Base-by-base conservation (phyloP, 495 filamentous ascomycete species). In the Neurospora africana region DNA sequence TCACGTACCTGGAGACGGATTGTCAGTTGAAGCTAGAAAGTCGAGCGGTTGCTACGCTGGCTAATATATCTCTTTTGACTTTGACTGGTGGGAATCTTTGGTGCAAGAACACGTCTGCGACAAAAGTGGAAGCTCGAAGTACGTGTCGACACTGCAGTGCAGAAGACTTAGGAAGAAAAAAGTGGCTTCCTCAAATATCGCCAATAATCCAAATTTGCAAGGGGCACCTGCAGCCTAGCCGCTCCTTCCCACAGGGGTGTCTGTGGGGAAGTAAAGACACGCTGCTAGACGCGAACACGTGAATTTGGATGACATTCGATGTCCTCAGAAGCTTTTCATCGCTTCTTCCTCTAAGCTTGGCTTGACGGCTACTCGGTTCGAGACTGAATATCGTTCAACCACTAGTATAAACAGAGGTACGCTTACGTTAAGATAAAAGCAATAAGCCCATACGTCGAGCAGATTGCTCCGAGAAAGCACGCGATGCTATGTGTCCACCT, bases 201-300 rank as follows among this genome's bases (percentile, higher is more conserved):
- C 53, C 53, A 65, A 33, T 65, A 65, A 65, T 65, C 7, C 53
- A 58, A 58, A 61, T 61, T 61, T 61, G 53, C 53, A 65, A 65
- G 53, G 53, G 53, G 15, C 27, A 65, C 27, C 53, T 65, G 53
- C 53, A 65, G 53, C 43, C 5, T 36, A 69, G 70, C 69, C 53
- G 70, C 53, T 33, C 53, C 53, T 65, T 65, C 53, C 27, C 68
- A 72, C 78, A 79, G 72, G 78, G 78, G 71, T 76, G 27, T n/a
- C 70, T 77, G 75, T 73, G 75, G 75, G 75, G 74, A 36, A 69
- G 43, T 35, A 43, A 75, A 79, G 78, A 78, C 76, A 78, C 72
- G 76, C 74, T 74, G 75, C 71, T 72, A 71, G 73, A 76, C 72
- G 73, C 74, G 72, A 68, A 75, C 78, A 79, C 75, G 77, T 77